Evolutionary conservation across 2,329 filamentous ascomycete genomes (phyloP).

Genomic region (Graphilbum ipis-grandicollis): DNA sequence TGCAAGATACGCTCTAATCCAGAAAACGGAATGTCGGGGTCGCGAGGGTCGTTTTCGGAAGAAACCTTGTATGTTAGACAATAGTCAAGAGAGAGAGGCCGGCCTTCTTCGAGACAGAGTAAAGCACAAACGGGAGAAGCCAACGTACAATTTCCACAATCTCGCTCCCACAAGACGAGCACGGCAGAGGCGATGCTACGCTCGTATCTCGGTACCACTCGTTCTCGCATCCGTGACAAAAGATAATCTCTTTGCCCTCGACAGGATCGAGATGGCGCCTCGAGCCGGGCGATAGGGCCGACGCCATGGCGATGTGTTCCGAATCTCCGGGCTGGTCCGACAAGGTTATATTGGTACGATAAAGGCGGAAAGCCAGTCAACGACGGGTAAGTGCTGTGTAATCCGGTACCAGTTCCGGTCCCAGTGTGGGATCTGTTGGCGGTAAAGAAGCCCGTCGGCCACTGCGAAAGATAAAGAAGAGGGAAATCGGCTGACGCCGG

Average conservation of each 20-base stretch:
- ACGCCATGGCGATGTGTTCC: neutral
- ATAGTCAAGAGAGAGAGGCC: neutral
- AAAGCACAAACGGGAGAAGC: too few relatives aligned
- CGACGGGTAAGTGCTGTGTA: too few relatives aligned
- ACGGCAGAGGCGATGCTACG: conserved; percentile 52
- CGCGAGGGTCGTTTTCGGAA: conserved; percentile 44
- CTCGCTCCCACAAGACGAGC: conserved; percentile 62
- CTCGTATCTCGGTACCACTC: conserved; percentile 66
- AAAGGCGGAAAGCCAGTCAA: too few relatives aligned
- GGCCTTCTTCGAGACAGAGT: too few relatives aligned
- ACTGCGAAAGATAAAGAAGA: too few relatives aligned
- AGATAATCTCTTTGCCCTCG: conserved; percentile 53
- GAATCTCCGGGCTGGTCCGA: too few relatives aligned
- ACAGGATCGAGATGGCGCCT: conserved; percentile 26
- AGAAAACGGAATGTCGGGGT: conserved; percentile 3
- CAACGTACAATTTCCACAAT: conserved; percentile 69
- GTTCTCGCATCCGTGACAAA: conserved; percentile 63
- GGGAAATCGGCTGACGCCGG: neutral
- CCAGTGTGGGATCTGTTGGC: too few relatives aligned
- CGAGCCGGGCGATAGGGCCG: neutral
- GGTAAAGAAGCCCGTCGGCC: too few relatives aligned
- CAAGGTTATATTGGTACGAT: too few relatives aligned
- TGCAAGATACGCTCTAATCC: neutral
- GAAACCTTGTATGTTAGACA: conserved; percentile 22
- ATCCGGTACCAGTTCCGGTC: too few relatives aligned